These are phyloP conservation scores for Tolypocladium endophyticum DNA, from an alignment of 2,329 filamentous ascomycete species.

Conservation along the genomic window DNA sequence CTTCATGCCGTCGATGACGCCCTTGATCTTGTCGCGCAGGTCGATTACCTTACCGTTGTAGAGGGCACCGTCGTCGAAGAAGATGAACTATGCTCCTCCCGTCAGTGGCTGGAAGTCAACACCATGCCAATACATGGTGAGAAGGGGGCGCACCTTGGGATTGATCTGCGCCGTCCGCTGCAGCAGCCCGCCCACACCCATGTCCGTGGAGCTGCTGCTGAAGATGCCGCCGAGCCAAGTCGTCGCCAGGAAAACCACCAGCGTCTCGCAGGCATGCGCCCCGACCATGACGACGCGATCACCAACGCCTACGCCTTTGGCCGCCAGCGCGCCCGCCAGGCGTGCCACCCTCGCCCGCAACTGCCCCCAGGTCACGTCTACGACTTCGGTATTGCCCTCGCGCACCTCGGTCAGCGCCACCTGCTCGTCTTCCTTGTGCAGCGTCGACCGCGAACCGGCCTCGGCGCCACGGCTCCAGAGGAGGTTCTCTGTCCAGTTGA, in stretches of 20 bases:
- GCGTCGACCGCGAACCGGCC: conserved; percentile 34
- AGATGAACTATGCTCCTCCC: conserved; percentile 46
- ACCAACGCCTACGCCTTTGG: conserved; percentile 55
- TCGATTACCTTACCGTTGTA: conserved; percentile 73
- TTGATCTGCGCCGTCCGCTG: conserved; percentile 66
- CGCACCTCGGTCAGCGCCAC: conserved; percentile 64
- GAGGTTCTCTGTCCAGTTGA: conserved; percentile 77
- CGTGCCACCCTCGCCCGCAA: conserved; percentile 47
- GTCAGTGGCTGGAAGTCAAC: conserved; percentile 1
- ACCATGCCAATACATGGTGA: not conserved
- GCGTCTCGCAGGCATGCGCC: conserved; percentile 64
- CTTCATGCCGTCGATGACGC: conserved; percentile 56
- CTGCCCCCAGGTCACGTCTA: conserved; percentile 56
- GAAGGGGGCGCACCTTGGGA: conserved; percentile 41
- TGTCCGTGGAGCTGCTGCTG: conserved; percentile 68
- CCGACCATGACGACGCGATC: conserved; percentile 69
- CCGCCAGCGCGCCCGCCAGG: conserved; percentile 56
- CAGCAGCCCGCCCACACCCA: conserved; percentile 68
- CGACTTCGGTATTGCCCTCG: conserved; percentile 48
- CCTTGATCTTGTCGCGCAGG: conserved; percentile 61
- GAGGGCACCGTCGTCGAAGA: conserved; percentile 69
- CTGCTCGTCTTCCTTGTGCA: conserved; percentile 59
- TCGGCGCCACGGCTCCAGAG: conserved; percentile 48
- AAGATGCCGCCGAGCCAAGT: conserved; percentile 66
- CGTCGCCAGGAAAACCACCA: conserved; percentile 60